These are phyloP conservation scores for Sicyos edulis DNA, from an alignment of 306 rosid species.

Conservation along the genomic window DNA sequence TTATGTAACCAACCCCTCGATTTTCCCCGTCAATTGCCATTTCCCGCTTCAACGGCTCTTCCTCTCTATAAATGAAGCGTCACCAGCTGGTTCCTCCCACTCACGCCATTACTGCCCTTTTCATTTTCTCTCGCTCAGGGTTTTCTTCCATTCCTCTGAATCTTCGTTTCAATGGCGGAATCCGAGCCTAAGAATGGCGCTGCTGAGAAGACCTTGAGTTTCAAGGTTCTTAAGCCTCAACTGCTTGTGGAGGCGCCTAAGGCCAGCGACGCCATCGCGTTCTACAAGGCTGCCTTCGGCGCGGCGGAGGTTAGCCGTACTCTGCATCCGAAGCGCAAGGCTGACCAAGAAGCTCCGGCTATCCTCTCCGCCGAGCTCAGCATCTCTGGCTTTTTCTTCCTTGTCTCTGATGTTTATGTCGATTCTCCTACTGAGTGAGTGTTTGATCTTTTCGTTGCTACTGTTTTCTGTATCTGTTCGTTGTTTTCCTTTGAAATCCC, in stretches of 20 bases:
- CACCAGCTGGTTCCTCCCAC: neutral
- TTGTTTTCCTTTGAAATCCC: neutral
- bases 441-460: too few relatives aligned
- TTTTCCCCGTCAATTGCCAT: neutral
- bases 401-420: conserved; percentile 39
- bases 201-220: conserved; percentile 33
- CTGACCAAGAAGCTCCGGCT: conserved; percentile 66
- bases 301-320: conserved; percentile 61
- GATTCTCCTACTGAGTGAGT: conserved; percentile 40
- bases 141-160: neutral
- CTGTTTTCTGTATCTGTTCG: neutral
- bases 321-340: conserved; percentile 67
- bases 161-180: conserved; percentile 43
- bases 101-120: conserved; percentile 4
- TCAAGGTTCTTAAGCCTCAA: conserved; percentile 43
- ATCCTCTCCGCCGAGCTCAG: conserved; percentile 53
- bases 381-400: conserved; percentile 42
- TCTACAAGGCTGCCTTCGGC: conserved; percentile 69
- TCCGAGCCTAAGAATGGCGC: conserved; percentile 50
- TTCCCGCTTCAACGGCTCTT: neutral
- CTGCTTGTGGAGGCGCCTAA: conserved; percentile 59
- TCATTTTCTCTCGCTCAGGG: neutral
- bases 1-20: neutral
- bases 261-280: conserved; percentile 57
- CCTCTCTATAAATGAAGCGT: conserved; percentile 13